Evolutionary conservation across 2,329 filamentous ascomycete genomes (phyloP), one percentile per base, ranked within the genome.

Genomic region (Setomelanomma holmii): DNA sequence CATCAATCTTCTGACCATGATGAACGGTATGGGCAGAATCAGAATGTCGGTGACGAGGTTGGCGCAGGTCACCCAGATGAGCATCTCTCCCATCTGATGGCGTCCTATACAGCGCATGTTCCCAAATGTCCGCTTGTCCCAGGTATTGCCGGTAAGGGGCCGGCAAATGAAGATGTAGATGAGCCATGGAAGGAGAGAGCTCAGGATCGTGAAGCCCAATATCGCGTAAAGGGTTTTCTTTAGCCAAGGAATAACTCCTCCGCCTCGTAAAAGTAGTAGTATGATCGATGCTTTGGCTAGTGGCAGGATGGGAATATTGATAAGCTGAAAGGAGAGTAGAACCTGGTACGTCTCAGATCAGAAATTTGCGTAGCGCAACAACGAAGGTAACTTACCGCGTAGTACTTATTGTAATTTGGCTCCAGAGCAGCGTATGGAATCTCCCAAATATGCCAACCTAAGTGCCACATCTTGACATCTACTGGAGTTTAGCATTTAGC

Each of bases 251-350:
- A 76, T 73, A 27, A 76, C 66, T 4, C 72, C 73, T 44, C 73
- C 71, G 34, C 71, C 71, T 52, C 72, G 60, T 3, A 75, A 64
- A 27, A 76, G 72, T n/a, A 76, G 69, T 6, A 75, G 53, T 16
- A 76, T 73, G 43, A 76, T 73, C 1, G 73, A 73, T 0, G 71
- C 67, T 61, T 76, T 76, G 44, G 75, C 74, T 14, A 75, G 61
- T 1, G 74, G 74, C 17, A 76, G 48, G 38, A 76, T 76, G 4
- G 72, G 73, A 6, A 72, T 74, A 51, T 75, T 76, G 38, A 75
- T 53, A 6, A 76, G 66, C 40, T 75, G 75, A 61, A 75, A 74
- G 19, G 72, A 69, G 55, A 74, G 63, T 17, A 63, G 33, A 17
- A 74, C 64, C 72, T 74, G 30, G 2, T 19, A 30, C 3, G 21